These are phyloP conservation scores for Tulasnella sp. DNA, from an alignment of 768 basidiomycete species.

Conservation along the genomic window DNA sequence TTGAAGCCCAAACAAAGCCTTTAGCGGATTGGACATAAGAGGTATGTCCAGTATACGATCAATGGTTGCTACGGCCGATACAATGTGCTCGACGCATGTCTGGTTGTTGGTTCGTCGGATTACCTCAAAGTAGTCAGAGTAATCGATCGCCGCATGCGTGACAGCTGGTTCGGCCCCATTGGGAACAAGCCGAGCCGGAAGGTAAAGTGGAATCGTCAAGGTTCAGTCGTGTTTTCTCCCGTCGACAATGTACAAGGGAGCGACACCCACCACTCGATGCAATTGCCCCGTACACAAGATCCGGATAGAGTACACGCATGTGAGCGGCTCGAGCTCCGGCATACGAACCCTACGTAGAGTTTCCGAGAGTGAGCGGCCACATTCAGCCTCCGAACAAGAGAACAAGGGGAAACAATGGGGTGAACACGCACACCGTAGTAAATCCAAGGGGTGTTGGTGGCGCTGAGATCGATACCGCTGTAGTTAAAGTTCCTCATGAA, in stretches of 20 bases:
- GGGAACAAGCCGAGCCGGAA: not conserved
- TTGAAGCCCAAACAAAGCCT: slow-evolving; percentile 67
- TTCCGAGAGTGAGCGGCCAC: not conserved
- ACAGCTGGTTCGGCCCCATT: slow-evolving; percentile 43
- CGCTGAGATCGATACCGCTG: slow-evolving; percentile 42
- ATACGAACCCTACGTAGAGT: slow-evolving; percentile 59
- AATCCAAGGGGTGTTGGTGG: slow-evolving; percentile 69
- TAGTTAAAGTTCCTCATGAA: slow-evolving; percentile 82
- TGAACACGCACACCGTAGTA: slow-evolving; percentile 71
- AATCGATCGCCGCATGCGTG: slow-evolving; percentile 71
- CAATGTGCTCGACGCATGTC: slow-evolving; percentile 49
- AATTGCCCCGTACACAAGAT: slow-evolving; percentile 83
- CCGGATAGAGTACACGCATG: slow-evolving; percentile 79
- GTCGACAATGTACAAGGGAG: not conserved
- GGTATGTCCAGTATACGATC: slow-evolving; percentile 52
- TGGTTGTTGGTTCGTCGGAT: slow-evolving; percentile 19
- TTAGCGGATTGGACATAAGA: slow-evolving; percentile 45
- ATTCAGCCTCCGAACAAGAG: not conserved
- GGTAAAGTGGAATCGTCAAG: not conserved
- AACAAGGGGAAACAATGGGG: slow-evolving; percentile 1
- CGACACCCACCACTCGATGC: slow-evolving; percentile 58
- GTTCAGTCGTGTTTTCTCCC: not conserved
- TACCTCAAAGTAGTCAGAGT: slow-evolving; percentile 43
- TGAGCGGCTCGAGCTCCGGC: slow-evolving; percentile 91
- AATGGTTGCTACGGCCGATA: slow-evolving; percentile 50